phyloP scores from a whole-genome alignment of 1,284 basidiomycete genomes.

The Phellinidium pouzarii region DNA sequence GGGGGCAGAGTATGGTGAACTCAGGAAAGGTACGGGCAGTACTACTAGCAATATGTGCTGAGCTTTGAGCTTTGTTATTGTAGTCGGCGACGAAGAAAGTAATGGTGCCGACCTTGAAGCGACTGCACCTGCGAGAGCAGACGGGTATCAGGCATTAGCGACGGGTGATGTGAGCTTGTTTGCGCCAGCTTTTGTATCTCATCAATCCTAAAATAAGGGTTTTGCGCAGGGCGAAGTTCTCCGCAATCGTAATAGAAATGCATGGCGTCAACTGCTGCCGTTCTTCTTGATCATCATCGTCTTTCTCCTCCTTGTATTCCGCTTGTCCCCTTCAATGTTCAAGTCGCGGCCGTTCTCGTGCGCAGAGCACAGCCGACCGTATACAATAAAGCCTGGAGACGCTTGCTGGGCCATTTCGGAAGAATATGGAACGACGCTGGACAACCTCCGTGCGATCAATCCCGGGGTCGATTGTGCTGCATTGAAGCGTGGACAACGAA shows the following conservation, averaged over 20 bases:
- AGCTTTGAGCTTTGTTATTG: background rate
- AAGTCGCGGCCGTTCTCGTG: conserved; percentile 33
- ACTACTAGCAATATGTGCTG: background rate
- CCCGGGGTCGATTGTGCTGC: conserved; percentile 47
- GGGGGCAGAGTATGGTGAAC: conserved; percentile 31
- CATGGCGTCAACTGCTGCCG: conserved; percentile 48
- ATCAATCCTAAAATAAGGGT: conserved; percentile 9
- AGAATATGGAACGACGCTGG: conserved; percentile 44
- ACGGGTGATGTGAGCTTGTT: conserved; percentile 42
- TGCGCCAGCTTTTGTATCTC: background rate
- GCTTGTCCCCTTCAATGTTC: conserved; percentile 41
- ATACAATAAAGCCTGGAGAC: conserved; percentile 54
- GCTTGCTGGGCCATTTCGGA: conserved; percentile 63
- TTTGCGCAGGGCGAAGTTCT: conserved; percentile 7
- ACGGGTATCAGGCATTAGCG: conserved; percentile 52
- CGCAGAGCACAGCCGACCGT: conserved; percentile 40
- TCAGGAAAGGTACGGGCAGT: conserved; percentile 29
- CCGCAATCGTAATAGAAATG: conserved; percentile 23
- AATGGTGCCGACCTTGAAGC: conserved; percentile 50
- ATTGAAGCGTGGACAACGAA: conserved; percentile 49
- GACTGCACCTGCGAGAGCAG: conserved; percentile 35
- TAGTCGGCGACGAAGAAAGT: conserved; percentile 21
- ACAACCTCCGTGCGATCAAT: conserved; percentile 49
- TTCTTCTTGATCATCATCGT: conserved; percentile 68
- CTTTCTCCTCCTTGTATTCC: conserved; percentile 58